Conservation (phyloP, 345 rosid genomes). For the Citrus cavaleriei region DNA sequence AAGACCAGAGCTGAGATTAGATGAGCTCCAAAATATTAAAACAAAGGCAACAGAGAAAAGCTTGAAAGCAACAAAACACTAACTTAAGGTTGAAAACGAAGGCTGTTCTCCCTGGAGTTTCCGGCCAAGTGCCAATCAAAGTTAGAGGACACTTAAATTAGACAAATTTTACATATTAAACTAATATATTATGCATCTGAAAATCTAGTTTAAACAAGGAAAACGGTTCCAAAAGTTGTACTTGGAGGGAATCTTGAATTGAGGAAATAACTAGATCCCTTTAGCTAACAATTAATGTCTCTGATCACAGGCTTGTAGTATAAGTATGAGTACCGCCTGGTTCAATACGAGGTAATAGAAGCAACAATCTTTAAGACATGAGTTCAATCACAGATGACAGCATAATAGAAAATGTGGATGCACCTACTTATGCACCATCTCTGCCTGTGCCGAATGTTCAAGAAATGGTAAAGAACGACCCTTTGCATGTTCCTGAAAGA, state of each 20-base stretch:
- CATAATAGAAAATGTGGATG: constrained; percentile 1
- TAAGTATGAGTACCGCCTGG: neutral
- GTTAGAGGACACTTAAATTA: neutral
- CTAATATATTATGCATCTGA: neutral
- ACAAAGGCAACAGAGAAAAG: neutral
- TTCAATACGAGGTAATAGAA: neutral
- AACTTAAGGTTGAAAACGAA: neutral
- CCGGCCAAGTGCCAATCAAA: too few relatives aligned
- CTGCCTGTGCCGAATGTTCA: constrained; percentile 33
- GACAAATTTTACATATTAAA: neutral
- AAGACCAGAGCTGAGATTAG: neutral
- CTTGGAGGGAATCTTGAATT: neutral
- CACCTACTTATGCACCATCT: constrained; percentile 14
- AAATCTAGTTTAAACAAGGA: neutral
- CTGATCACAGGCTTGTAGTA: neutral
- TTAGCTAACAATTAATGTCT: neutral
- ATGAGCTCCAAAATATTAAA: neutral
- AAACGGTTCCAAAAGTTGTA: neutral
- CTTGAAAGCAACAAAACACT: neutral
- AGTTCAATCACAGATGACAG: constrained; percentile 3
- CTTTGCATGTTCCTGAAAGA: constrained; percentile 25
- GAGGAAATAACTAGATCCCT: neutral
- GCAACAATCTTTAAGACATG: constrained; percentile 5
- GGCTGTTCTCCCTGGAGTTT: too few relatives aligned
- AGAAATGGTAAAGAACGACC: constrained; percentile 27